Percentiles rank a stretch among this genome's conserved stretches.
These are phyloP conservation scores for Didymosphaeria variabile DNA, from an alignment of 2,329 filamentous ascomycete species.

Conservation along the genomic window DNA sequence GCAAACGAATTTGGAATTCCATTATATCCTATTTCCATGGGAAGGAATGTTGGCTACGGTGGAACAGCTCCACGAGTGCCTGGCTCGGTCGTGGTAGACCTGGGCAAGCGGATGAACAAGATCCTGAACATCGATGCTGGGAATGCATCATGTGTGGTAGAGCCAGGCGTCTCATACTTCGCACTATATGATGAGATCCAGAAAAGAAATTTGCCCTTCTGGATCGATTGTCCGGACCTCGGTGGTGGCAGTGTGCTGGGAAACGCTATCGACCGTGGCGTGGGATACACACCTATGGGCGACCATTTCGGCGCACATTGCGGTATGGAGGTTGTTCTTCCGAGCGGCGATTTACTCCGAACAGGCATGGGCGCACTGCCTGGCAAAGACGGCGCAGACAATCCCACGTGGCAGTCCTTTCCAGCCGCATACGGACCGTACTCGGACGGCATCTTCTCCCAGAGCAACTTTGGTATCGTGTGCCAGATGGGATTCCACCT, in stretches of 20 bases:
- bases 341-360: slow-evolving; percentile 49
- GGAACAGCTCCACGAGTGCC: slow-evolving; percentile 63
- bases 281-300: slow-evolving; percentile 52
- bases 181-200: slow-evolving; percentile 61
- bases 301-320: slow-evolving; percentile 58
- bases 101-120: slow-evolving; percentile 64
- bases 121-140: slow-evolving; percentile 62
- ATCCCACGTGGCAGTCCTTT: slow-evolving; percentile 43
- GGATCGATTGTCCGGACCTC: slow-evolving; percentile 59
- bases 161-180: slow-evolving; percentile 65
- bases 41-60: slow-evolving; percentile 63
- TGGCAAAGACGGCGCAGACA: slow-evolving; percentile 30
- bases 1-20: slow-evolving; percentile 58
- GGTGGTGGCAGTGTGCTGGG: slow-evolving; percentile 60
- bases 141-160: slow-evolving; percentile 61
- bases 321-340: slow-evolving; percentile 54
- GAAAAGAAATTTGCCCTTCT: slow-evolving; percentile 52
- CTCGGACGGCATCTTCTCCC: slow-evolving; percentile 49
- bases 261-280: slow-evolving; percentile 59
- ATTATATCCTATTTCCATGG: slow-evolving; percentile 61
- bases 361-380: slow-evolving; percentile 55
- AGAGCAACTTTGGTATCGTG: slow-evolving; percentile 48
- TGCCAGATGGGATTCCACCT: slow-evolving; percentile 64
- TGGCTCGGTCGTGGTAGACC: slow-evolving; percentile 61
- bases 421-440: slow-evolving; percentile 50